phyloP scores from a whole-genome alignment of 306 rosid species.

The Medicago arabica region DNA sequence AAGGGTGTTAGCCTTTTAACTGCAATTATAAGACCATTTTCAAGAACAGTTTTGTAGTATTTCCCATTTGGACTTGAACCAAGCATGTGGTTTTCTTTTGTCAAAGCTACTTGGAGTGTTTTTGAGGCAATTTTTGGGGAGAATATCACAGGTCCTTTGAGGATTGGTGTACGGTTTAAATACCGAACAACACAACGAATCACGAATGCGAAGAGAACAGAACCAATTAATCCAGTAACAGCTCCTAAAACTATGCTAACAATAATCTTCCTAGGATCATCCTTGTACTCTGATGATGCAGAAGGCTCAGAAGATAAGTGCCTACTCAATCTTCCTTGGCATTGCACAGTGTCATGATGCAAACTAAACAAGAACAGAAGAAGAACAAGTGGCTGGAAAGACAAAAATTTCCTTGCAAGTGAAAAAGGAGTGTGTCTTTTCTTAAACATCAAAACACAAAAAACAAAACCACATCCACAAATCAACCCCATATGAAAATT shows the following conservation, averaged over 20 bases:
- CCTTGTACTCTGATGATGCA: conserved; percentile 46
- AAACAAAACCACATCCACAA: conserved; percentile 42
- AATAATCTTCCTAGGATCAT: conserved; percentile 58
- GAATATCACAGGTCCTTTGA: conserved; percentile 92
- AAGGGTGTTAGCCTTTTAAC: conserved; percentile 87
- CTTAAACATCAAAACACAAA: conserved; percentile 48
- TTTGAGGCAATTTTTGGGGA: conserved; percentile 84
- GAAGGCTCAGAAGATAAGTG: conserved; percentile 56
- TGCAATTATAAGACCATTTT: conserved; percentile 84
- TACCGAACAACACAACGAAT: conserved; percentile 76
- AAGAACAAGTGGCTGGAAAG: conserved; percentile 42
- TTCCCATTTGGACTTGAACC: conserved; percentile 87
- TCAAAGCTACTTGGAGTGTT: conserved; percentile 77
- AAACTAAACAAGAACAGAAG: conserved; percentile 49
- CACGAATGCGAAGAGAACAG: conserved; percentile 68
- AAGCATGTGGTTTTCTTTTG: conserved; percentile 71
- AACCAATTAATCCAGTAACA: conserved; percentile 64
- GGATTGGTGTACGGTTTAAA: conserved; percentile 80
- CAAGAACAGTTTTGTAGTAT: conserved; percentile 88
- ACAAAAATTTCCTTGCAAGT: conserved; percentile 32
- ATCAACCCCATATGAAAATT: conserved; percentile 30
- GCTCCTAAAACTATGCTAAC: conserved; percentile 73
- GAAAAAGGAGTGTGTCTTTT: conserved; percentile 38
- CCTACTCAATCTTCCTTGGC: conserved; percentile 62
- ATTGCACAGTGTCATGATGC: conserved; percentile 49